Conservation (phyloP, 768 basidiomycete species). For the Thelephora ganbajun region DNA sequence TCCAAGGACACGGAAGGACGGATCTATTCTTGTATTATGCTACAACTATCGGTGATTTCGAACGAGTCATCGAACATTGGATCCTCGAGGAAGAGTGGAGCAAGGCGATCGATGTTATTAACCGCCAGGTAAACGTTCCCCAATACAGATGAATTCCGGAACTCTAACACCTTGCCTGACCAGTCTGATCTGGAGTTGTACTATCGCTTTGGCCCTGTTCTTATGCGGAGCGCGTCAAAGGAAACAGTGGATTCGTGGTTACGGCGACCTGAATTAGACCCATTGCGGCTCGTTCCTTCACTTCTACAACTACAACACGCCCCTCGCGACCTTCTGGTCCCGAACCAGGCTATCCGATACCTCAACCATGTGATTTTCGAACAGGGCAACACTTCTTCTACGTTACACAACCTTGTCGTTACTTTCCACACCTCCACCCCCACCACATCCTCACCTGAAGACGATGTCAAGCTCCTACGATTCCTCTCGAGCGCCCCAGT, state of each 20-base stretch:
- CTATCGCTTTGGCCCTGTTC: slow-evolving; percentile 81
- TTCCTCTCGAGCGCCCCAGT: slow-evolving; percentile 76
- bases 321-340: slow-evolving; percentile 54
- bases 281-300: slow-evolving; percentile 78
- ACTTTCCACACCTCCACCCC: slow-evolving; percentile 63
- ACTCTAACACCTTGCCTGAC: slow-evolving; percentile 1
- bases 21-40: slow-evolving; percentile 92
- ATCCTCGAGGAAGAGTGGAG: slow-evolving; percentile 85
- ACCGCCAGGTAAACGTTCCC: slow-evolving; percentile 50
- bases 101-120: slow-evolving; percentile 83
- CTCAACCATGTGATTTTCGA: slow-evolving; percentile 77
- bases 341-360: slow-evolving; percentile 84
- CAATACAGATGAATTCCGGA: neutral
- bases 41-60: slow-evolving; percentile 63
- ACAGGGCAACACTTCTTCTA: slow-evolving; percentile 65
- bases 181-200: slow-evolving; percentile 82
- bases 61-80: slow-evolving; percentile 84
- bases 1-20: slow-evolving; percentile 83
- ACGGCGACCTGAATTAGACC: slow-evolving; percentile 65
- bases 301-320: slow-evolving; percentile 69
- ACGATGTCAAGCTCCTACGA: slow-evolving; percentile 66
- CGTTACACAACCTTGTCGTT: slow-evolving; percentile 87
- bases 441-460: slow-evolving; percentile 28
- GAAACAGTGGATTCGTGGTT: slow-evolving; percentile 91
- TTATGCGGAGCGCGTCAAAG: slow-evolving; percentile 77